phyloP scores from a whole-genome alignment of 106 monocot genomes.

The Hemerocallis citrina region DNA sequence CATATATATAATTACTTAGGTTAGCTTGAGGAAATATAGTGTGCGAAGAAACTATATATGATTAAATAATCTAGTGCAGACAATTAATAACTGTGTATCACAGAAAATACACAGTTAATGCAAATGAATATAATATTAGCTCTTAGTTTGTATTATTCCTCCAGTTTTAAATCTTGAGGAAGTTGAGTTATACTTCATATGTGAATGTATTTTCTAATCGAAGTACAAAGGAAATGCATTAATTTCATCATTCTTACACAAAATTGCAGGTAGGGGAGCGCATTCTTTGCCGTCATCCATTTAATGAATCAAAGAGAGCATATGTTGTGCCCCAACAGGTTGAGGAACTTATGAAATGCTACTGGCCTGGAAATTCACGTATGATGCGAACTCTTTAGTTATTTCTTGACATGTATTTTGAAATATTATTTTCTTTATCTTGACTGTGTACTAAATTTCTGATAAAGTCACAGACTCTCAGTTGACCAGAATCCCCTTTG shows the following conservation, averaged over 20 bases:
- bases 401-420: neutral
- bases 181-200: neutral
- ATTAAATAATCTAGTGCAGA: no score
- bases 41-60: no score
- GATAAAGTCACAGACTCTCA: no score
- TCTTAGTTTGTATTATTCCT: neutral
- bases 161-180: neutral
- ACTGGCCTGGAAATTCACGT: slow-evolving; percentile 75
- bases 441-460: no score
- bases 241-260: neutral
- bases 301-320: slow-evolving; percentile 95
- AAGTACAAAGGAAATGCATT: neutral
- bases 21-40: no score
- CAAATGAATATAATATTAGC: neutral
- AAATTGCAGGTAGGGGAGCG: slow-evolving; percentile 60
- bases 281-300: slow-evolving; percentile 89
- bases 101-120: no score
- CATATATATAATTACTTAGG: no score
- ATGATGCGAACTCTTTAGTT: slow-evolving; percentile 6
- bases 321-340: slow-evolving; percentile 87
- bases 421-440: no score
- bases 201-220: neutral
- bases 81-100: no score
- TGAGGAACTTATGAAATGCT: slow-evolving; percentile 86
- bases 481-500: no score